These are phyloP conservation scores for Fomitopsis betulina DNA, from an alignment of 1,284 basidiomycete species.

Conservation along the genomic window DNA sequence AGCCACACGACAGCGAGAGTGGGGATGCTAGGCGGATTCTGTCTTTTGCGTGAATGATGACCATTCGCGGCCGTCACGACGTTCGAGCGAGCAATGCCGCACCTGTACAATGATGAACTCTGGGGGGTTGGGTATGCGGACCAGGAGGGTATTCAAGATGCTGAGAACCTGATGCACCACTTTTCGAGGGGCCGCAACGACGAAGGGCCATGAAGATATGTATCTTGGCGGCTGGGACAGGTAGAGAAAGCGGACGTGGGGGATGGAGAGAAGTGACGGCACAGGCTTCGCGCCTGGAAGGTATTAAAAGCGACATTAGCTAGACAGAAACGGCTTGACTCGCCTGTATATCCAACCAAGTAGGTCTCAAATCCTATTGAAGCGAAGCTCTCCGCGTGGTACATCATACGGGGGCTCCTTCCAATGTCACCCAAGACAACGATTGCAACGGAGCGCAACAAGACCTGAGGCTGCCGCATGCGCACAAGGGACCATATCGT, in stretches of 20 bases:
- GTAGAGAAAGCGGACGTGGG: constrained; percentile 62
- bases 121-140: constrained; percentile 63
- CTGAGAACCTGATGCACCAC: constrained; percentile 64
- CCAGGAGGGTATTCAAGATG: constrained; percentile 61
- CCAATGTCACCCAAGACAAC: constrained; percentile 96
- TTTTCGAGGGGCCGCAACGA: constrained; percentile 79
- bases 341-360: constrained; percentile 86
- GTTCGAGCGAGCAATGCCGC: constrained; percentile 19
- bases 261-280: constrained; percentile 58
- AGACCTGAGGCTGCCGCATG: constrained; percentile 27
- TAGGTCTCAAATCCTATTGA: constrained; percentile 77
- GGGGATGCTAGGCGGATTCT: constrained; percentile 97
- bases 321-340: constrained; percentile 15
- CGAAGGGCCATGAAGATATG: constrained; percentile 63
- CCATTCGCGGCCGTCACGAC: background rate
- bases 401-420: constrained; percentile 97
- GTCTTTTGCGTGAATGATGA: constrained; percentile 16
- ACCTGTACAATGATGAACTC: constrained; percentile 92
- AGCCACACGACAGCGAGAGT: constrained; percentile 86
- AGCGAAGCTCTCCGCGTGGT: constrained; percentile 92
- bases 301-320: background rate
- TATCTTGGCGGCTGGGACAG: constrained; percentile 61
- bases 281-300: constrained; percentile 69
- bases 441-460: constrained; percentile 71
- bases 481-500: constrained; percentile 11